Percentiles rank a stretch among this genome's conserved stretches.
phyloP scores from a whole-genome alignment of 805 yeast species.

The Jamesozyma gamospora region DNA sequence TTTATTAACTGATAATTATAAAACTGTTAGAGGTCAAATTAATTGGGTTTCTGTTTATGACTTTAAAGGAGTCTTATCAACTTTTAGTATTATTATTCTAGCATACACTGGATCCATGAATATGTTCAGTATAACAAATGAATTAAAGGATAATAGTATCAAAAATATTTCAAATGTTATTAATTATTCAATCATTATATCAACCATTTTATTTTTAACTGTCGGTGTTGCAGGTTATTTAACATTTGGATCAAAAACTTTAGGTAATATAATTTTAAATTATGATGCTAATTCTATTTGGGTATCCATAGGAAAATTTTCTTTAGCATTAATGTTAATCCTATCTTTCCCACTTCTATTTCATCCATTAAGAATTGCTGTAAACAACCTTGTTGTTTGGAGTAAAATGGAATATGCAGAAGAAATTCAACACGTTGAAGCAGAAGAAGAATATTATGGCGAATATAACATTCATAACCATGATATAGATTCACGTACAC shows the following conservation, averaged over 20 bases:
- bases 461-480: not conserved
- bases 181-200: conserved; percentile 39
- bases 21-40: conserved; percentile 35
- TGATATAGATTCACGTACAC: conserved; percentile 1
- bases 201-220: conserved; percentile 47
- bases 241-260: conserved; percentile 56
- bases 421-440: conserved; percentile 1
- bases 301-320: conserved; percentile 45
- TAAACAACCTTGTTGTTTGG: conserved; percentile 55
- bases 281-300: conserved; percentile 45
- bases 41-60: conserved; percentile 36
- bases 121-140: conserved; percentile 67
- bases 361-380: conserved; percentile 69
- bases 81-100: conserved; percentile 66
- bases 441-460: conserved; percentile 4
- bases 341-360: conserved; percentile 71
- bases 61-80: conserved; percentile 39
- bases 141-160: conserved; percentile 45
- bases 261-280: conserved; percentile 61
- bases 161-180: conserved; percentile 39
- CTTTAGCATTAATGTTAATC: conserved; percentile 63
- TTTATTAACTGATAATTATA: conserved; percentile 26
- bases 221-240: conserved; percentile 65
- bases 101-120: conserved; percentile 80
- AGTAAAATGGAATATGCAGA: conserved; percentile 18